Base-by-base conservation (phyloP, 2,329 filamentous ascomycete genomes). In the Calycina marina region DNA sequence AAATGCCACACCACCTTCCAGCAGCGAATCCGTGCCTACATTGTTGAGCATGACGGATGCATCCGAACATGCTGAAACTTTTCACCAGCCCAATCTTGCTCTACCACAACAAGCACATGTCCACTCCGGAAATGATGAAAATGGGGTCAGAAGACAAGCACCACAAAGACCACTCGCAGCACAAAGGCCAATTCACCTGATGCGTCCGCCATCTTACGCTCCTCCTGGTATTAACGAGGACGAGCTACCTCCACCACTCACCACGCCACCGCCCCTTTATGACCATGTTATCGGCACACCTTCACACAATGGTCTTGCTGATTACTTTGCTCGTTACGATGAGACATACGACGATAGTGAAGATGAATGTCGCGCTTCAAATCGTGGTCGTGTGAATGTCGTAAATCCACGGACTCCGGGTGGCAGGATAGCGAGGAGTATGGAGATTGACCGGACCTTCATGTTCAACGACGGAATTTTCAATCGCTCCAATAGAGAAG, bases 151-250 rank as follows among this genome's bases (percentile, higher is more conserved):
- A 37, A 36, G 48, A 41, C 8, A 22, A n/a, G 20, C n/a, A 9
- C 20, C 20, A n/a, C 20, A 22, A 22, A n/a, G n/a, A n/a, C 20
- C 8, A 22, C 8, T 22, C 20, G 20, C 8, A 8, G 8, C 20
- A 22, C 8, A 22, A 22, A 8, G 20, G 8, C 63, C 77, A 27
- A 79, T 82, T 38, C 77, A 83, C 51, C 61, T 82, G 16, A 57
- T 82, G 16, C 68, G 77, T 25, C 62, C 63, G 5, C 77, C 77
- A 2, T 79, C 74, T 0, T 81, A 74, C 52, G 76, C 77, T 30
- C 77, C 77, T 10, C 77, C 77, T 4, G 62, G 74, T 0, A 82
- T 81, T 46, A 72, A 78, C 38, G 74, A 76, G 12, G 69, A 79
- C 28, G 63, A 72, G 12, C 73, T 76, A 4, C 76, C 77, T 2